These are phyloP conservation scores for Pecoramyces ruminantium DNA, from an alignment of 192 early-diverging fungal species.

Conservation along the genomic window DNA sequence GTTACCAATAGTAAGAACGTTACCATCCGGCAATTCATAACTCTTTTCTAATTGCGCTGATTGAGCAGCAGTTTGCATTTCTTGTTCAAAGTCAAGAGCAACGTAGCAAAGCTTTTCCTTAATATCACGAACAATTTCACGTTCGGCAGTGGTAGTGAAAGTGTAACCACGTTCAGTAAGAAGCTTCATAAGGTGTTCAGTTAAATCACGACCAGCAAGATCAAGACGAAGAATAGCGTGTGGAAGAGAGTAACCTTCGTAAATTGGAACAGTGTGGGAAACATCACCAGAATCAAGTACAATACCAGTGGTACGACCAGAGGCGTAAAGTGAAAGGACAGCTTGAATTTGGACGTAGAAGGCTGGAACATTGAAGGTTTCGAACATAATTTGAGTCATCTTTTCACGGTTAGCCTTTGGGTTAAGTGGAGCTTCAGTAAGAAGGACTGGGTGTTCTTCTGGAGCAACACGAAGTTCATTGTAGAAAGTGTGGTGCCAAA, in stretches of 20 bases:
- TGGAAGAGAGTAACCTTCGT: constrained; percentile 88
- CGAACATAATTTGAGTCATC: constrained; percentile 99
- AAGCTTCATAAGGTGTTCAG: constrained; percentile 81
- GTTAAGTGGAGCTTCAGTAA: constrained; percentile 95
- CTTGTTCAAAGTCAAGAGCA: constrained; percentile 57
- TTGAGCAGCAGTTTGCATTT: constrained; percentile 83
- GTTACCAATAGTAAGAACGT: constrained; percentile 94
- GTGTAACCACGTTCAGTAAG: constrained; percentile 91
- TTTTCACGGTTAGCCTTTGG: constrained; percentile 97
- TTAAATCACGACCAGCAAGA: constrained; percentile 92
- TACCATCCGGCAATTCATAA: constrained; percentile 96
- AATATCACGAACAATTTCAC: constrained; percentile 97
- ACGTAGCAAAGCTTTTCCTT: constrained; percentile 99
- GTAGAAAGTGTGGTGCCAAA: constrained; percentile 85
- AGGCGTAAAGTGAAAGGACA: constrained; percentile 89
- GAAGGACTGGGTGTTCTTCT: constrained; percentile 93
- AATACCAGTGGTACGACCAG: constrained; percentile 95
- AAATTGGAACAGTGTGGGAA: constrained; percentile 92
- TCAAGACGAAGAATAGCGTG: constrained; percentile 95
- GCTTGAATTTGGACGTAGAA: constrained; percentile 97
- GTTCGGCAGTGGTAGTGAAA: constrained; percentile 87
- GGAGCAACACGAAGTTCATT: constrained; percentile 95
- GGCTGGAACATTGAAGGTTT: constrained; percentile 90
- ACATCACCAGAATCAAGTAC: constrained; percentile 98
- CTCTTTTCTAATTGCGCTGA: constrained; percentile 90